These are phyloP conservation scores for Trifolium subterraneum DNA, from an alignment of 306 rosid genomes.

Conservation along the genomic window DNA sequence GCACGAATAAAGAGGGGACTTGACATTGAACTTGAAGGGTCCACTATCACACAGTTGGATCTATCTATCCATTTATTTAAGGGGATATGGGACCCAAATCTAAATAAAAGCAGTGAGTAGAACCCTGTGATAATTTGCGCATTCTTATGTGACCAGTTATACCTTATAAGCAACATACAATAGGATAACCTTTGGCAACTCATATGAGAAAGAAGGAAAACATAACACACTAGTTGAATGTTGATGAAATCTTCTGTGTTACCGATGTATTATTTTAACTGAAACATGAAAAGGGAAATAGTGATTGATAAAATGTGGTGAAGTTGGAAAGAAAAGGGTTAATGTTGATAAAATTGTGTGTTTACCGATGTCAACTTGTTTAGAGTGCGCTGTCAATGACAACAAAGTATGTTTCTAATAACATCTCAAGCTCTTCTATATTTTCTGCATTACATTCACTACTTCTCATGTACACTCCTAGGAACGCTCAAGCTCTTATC, in stretches of 20 bases:
- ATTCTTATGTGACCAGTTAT: too few relatives aligned
- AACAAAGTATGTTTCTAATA: slow-evolving; percentile 96
- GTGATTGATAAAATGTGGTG: slow-evolving; percentile 31
- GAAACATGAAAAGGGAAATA: slow-evolving; percentile 49
- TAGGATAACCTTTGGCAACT: too few relatives aligned
- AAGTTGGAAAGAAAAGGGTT: slow-evolving; percentile 29
- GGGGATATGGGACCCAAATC: too few relatives aligned
- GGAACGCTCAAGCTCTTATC: slow-evolving; percentile 90
- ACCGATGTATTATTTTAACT: slow-evolving; percentile 96
- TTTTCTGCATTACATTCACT: slow-evolving; percentile 77
- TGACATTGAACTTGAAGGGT: too few relatives aligned
- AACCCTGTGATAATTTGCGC: too few relatives aligned
- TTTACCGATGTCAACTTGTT: slow-evolving; percentile 93
- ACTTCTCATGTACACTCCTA: slow-evolving; percentile 75
- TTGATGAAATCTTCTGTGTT: slow-evolving; percentile 98
- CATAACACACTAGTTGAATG: slow-evolving; percentile 93
- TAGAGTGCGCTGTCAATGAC: slow-evolving; percentile 95
- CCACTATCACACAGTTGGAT: too few relatives aligned
- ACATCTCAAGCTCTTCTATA: slow-evolving; percentile 99
- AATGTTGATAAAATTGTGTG: slow-evolving; percentile 30
- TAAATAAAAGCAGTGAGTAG: too few relatives aligned
- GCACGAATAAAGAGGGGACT: too few relatives aligned
- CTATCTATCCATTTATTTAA: too few relatives aligned
- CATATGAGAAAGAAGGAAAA: too few relatives aligned
- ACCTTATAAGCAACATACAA: too few relatives aligned